Evolutionary conservation across 2,329 filamentous ascomycete genomes (phyloP), one percentile per base, ranked within the genome.

Genomic region (Myriosclerotinia scirpicola): DNA sequence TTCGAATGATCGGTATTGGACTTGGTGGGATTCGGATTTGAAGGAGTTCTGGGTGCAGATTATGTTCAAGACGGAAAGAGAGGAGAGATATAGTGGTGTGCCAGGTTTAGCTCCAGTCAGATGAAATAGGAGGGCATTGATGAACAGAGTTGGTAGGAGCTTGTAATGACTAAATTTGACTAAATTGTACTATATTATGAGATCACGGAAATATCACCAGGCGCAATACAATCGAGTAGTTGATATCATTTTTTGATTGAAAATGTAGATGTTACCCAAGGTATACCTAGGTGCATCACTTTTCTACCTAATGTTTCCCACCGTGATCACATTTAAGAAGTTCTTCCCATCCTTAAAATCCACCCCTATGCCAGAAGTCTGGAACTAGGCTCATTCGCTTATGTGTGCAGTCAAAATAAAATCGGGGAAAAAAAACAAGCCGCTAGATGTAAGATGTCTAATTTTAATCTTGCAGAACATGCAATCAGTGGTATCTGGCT

Each of bases 11-110:
- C 86, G 89, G 75, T 95, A 93, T 79, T 99, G 94, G 85, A 90
- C 87, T 64, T 98, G 93, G 88, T 99, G 93, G 83, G 95, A 99
- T 79, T 89, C 90, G 68, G 95, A 99, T 78, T 88, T 90, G 70
- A 97, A 96, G 83, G 94, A 98, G 81, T 99, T 96, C 77, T 98
- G 93, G 92, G 86, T 97, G 52, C 95, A 98, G 82, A 85, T 99
- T 71, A 91, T 98, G 83, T 99, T 98, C 81, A 95, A 97, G 86
- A 98, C 95, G 50, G 95, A 99, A 83, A 87, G 95, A 70, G 95
- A 98, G 80, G 94, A 97, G 84, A 84, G 93, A 68, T 98, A 88
- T 71, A 87, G 86, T 60, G 85, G 86, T 22, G 87, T 87, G 64
- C 87, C 87, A 0, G 87, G 87, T 15, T 75, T 89, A 73, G 83